These are phyloP conservation scores for Diversispora epigaea DNA, from an alignment of 192 early-diverging fungal genomes.

Conservation along the genomic window DNA sequence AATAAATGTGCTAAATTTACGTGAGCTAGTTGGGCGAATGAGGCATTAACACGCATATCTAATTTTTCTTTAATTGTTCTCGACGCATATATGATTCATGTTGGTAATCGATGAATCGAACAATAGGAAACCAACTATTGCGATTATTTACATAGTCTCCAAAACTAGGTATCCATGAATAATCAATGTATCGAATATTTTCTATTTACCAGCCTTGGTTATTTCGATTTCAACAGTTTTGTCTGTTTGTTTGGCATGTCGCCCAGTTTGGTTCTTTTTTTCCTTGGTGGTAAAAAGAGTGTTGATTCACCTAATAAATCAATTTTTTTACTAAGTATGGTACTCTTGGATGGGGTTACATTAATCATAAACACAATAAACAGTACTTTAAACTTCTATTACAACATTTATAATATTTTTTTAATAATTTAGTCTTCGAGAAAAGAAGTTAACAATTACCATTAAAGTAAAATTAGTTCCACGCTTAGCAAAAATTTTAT, in stretches of 20 bases:
- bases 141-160: slow-evolving; percentile 91
- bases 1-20: slow-evolving; percentile 35
- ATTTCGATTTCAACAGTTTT: slow-evolving; percentile 98
- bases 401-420: no score
- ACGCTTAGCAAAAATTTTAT: slow-evolving; percentile 96
- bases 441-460: slow-evolving; percentile 73
- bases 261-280: slow-evolving; percentile 78
- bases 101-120: slow-evolving; percentile 98
- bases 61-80: slow-evolving; percentile 83
- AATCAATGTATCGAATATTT: no score
- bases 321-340: neutral
- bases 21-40: slow-evolving; percentile 98
- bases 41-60: slow-evolving; percentile 96
- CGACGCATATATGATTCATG: slow-evolving; percentile 92
- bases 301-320: slow-evolving; percentile 84
- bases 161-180: slow-evolving; percentile 59
- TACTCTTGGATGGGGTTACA: no score
- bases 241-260: slow-evolving; percentile 90
- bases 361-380: no score
- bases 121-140: slow-evolving; percentile 96
- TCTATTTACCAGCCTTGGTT: slow-evolving; percentile 81
- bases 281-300: slow-evolving; percentile 96
- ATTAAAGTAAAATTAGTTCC: slow-evolving; percentile 95
- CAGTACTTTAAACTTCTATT: no score
- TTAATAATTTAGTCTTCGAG: neutral